Percentiles rank a stretch among this genome's conserved stretches.
Conservation (phyloP, 495 filamentous ascomycete genomes). For the Viridothelium virens region DNA sequence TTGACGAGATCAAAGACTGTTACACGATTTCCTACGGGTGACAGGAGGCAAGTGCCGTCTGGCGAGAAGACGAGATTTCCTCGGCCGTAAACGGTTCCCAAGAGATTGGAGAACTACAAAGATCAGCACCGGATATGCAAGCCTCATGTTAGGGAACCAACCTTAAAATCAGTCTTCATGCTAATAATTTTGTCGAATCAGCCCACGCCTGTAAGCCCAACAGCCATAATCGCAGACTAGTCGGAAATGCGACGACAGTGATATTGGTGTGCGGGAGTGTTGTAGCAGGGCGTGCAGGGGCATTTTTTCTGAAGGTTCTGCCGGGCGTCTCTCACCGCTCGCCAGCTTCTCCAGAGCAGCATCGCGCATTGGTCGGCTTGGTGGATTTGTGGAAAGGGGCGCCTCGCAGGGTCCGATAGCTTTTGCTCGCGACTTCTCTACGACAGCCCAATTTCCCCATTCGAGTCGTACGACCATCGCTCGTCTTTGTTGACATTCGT, state of each 20-base stretch:
- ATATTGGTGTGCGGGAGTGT: background rate
- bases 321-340: background rate
- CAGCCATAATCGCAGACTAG: background rate
- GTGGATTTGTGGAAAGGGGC: background rate
- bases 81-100: constrained; percentile 95
- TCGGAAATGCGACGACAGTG: background rate
- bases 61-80: constrained; percentile 95
- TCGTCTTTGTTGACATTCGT: background rate
- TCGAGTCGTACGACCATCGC: background rate
- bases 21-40: constrained; percentile 94
- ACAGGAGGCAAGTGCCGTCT: constrained; percentile 89
- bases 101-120: constrained; percentile 77
- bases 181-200: constrained; percentile 28
- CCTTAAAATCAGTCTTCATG: constrained; percentile 97
- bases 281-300: background rate
- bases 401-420: background rate
- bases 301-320: background rate
- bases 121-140: constrained; percentile 9
- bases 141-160: constrained; percentile 30
- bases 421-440: constrained; percentile 7
- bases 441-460: background rate
- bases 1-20: constrained; percentile 93
- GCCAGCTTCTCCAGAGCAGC: background rate
- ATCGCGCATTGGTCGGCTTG: background rate
- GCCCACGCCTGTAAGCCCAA: background rate